Conservation (phyloP, 257 asterid genomes). For the Lycium barbarum region DNA sequence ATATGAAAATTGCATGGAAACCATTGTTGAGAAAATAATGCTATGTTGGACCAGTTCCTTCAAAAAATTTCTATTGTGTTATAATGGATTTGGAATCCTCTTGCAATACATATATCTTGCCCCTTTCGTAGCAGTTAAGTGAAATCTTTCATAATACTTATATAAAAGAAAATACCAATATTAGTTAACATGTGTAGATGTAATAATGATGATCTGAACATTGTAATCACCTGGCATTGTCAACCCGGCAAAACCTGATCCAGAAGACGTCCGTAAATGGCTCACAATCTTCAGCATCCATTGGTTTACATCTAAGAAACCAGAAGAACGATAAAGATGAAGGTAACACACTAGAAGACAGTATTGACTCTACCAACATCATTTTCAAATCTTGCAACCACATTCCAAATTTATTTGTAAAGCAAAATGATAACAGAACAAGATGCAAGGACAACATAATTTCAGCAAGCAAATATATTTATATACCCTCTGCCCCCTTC, state of each 20-base stretch:
- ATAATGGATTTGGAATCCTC: not conserved
- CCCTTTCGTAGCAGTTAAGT: not conserved
- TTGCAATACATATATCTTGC: not conserved
- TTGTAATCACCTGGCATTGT: slow-evolving; percentile 72
- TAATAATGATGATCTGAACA: not conserved
- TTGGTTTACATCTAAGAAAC: slow-evolving; percentile 76
- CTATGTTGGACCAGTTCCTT: not conserved
- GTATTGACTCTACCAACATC: not conserved
- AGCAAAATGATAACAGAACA: not conserved
- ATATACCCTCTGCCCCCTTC: not conserved
- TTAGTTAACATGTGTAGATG: not conserved
- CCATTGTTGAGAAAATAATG: not conserved
- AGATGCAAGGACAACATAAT: not conserved
- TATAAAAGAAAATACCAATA: slow-evolving; percentile 13
- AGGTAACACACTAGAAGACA: slow-evolving; percentile 2
- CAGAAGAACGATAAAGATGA: not conserved
- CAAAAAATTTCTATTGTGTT: not conserved
- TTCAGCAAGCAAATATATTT: not conserved
- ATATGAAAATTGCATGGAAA: slow-evolving; percentile 5
- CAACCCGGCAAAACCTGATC: slow-evolving; percentile 73
- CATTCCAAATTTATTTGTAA: not conserved
- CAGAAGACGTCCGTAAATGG: slow-evolving; percentile 81
- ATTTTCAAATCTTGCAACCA: not conserved
- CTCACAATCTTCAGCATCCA: slow-evolving; percentile 94
- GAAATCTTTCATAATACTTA: not conserved